These are phyloP conservation scores for Penicillium sp. DNA, from an alignment of 2,329 filamentous ascomycete genomes.

Conservation along the genomic window DNA sequence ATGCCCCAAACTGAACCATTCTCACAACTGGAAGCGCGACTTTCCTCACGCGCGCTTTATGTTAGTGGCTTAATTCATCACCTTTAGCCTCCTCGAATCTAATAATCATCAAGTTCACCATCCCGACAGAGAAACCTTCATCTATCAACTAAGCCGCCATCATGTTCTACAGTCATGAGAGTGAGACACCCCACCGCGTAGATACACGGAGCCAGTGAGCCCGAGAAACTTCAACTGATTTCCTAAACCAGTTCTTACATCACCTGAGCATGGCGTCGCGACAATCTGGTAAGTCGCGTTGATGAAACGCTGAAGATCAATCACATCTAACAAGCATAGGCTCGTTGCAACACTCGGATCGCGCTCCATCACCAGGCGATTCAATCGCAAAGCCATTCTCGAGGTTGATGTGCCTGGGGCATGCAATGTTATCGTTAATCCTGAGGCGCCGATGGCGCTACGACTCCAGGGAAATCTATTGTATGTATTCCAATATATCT, in stretches of 20 bases:
- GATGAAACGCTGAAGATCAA: not conserved
- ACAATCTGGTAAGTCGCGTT: slow-evolving; percentile 74
- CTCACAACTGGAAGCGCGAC: too few species aligned
- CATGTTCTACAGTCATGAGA: slow-evolving; percentile 99
- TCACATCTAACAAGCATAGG: slow-evolving; percentile 53
- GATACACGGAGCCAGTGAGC: not conserved
- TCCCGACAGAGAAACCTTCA: not conserved
- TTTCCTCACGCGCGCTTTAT: too few species aligned
- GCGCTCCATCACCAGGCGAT: slow-evolving; percentile 67
- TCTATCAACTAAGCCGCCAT: not conserved
- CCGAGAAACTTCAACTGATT: not conserved
- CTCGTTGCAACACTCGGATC: slow-evolving; percentile 84
- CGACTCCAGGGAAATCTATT: slow-evolving; percentile 87
- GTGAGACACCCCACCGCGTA: slow-evolving; percentile 50
- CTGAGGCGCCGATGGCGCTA: slow-evolving; percentile 82
- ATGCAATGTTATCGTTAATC: slow-evolving; percentile 82
- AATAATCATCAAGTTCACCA: not conserved
- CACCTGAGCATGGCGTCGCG: slow-evolving; percentile 83
- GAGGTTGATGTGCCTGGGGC: slow-evolving; percentile 84
- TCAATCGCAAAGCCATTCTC: slow-evolving; percentile 83
- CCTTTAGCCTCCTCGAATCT: too few species aligned
- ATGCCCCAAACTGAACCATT: too few species aligned
- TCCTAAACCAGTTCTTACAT: slow-evolving; percentile 66
- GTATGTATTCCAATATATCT: slow-evolving; percentile 42
- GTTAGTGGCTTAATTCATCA: too few species aligned